Evolutionary conservation across 164 flowering plant species (phyloP), one percentile per base, ranked within the genome.

Genomic region (Sedum album): DNA sequence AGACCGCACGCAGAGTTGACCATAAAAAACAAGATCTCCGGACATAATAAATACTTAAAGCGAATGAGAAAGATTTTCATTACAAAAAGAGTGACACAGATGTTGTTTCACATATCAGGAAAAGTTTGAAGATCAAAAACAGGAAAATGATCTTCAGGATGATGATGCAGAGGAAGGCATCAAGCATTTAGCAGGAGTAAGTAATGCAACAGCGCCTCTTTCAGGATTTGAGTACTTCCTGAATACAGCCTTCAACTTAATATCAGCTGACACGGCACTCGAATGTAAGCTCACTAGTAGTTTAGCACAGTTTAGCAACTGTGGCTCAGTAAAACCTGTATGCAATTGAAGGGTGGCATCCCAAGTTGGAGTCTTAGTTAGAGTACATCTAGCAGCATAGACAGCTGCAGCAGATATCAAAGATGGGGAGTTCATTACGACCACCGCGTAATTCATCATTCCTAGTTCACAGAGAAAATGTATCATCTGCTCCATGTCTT

Each of bases 341-440:
- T 87, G 75, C 23, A 76, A 81, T 76, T 79, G 67, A 15, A 87
- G 73, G n/a, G 92, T 87, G 36, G 81, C 81, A 41, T 73, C 84
- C 92, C 92, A 87, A 31, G 67, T 28, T 15, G 92, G 92, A 65
- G 21, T 72, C 69, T 70, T 80, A 7, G 72, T 70, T 18, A 85
- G 79, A 9, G 85, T 82, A 62, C 83, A 74, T 13, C 84, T 74
- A 1, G 89, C 89, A 23, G 82, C 89, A 75, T 84, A 87, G 9
- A 87, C 89, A 4, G 89, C 89, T 13, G 91, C 75, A 25, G 91
- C 89, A 62, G 91, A 83, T 31, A 87, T 28, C 73, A 75, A 68
- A 0, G 89, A 84, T 0, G 84, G 81, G 51, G 70, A 31, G 66
- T 73, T 74, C 9, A 53, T 23, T 2, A 70, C 46, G 2, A 69